Evolutionary conservation across 2,329 filamentous ascomycete species (phyloP).

Genomic region (Trichophyton benhamiae): DNA sequence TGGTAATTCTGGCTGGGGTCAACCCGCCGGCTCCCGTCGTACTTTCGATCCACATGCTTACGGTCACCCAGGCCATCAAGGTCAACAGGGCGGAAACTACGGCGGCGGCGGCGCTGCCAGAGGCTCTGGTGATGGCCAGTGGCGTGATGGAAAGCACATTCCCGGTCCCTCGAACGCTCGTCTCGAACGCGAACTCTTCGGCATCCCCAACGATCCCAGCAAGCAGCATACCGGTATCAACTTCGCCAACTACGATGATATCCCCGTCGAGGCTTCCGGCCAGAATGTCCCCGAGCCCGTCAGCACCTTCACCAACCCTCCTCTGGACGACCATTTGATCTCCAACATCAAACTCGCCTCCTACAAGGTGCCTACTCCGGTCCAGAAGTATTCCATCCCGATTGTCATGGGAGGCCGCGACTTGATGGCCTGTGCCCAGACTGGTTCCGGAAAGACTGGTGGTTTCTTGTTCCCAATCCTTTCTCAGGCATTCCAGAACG

Average conservation of each 20-base stretch:
- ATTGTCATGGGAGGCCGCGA: conserved; percentile 98
- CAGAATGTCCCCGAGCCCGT: conserved; percentile 87
- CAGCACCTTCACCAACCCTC: conserved; percentile 80
- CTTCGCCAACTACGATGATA: conserved; percentile 99
- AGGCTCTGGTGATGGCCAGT: conserved; percentile 88
- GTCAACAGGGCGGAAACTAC: conserved; percentile 35
- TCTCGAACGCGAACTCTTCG: conserved; percentile 90
- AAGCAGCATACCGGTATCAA: conserved; percentile 99
- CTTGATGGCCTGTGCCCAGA: conserved; percentile 99
- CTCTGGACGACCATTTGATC: conserved; percentile 85
- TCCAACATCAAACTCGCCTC: conserved; percentile 85
- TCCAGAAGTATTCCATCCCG: conserved; percentile 98
- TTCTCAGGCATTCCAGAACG: conserved; percentile 89
- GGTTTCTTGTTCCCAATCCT: conserved; percentile 98
- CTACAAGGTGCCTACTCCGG: conserved; percentile 91
- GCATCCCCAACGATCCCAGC: conserved; percentile 74
- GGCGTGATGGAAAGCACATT: conserved; percentile 94
- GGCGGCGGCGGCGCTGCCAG: conserved; percentile 41
- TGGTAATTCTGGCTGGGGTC: conserved; percentile 29
- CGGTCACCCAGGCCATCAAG: conserved; percentile 39
- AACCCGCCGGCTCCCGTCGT: conserved; percentile 26
- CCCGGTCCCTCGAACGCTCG: conserved; percentile 79
- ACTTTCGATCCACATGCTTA: conserved; percentile 51
- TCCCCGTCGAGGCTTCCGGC: conserved; percentile 93
- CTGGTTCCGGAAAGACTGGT: conserved; percentile 98